Evolutionary conservation across 345 rosid genomes (phyloP), one percentile per base, ranked within the genome.

Genomic region (Citrus mangshanensis): DNA sequence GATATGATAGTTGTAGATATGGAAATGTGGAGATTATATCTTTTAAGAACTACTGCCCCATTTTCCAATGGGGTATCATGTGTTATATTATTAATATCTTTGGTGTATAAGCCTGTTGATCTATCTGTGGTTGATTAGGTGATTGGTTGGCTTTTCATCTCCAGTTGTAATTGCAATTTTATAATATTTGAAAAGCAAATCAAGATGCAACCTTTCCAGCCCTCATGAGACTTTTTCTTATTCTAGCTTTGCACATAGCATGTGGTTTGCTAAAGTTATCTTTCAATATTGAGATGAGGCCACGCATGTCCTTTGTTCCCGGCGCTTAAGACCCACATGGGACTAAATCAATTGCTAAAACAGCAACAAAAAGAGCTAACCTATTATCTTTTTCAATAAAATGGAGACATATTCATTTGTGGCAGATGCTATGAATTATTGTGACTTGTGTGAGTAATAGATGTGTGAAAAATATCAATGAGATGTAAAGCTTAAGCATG

Each of bases 1-100:
- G 88, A 82, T 83, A 82, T 83, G 86, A 83, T 85, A 78, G 86
- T 82, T 91, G 94, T 91, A 89, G 92, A 91, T 89, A 88, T 89
- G 86, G 85, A 82, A 82, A 86, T 84, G 82, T 87, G 88, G 75
- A 70, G 83, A 73, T 76, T 83, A 46, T 79, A 78, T 82, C 68
- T 78, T 74, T 78, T 74, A 70, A 70, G 51, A 77, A 67, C 58
- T 61, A 40, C 73, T 49, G 37, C 78, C 80, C 79, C 79, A 74
- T 81, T 79, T 79, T 82, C 78, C 82, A 79, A 81, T 79, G 86
- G 88, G 80, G 82, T 65, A 73, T 51, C 70, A 73, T 77, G 79
- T 78, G 64, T 74, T 83, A 61, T 77, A 82, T 81, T 79, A 81
- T 82, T 82, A 79, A 78, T 81, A 81, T 75, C 81, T 73, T 76